Conservation (phyloP, 2,329 filamentous ascomycete species). For the Volutella citrinella region DNA sequence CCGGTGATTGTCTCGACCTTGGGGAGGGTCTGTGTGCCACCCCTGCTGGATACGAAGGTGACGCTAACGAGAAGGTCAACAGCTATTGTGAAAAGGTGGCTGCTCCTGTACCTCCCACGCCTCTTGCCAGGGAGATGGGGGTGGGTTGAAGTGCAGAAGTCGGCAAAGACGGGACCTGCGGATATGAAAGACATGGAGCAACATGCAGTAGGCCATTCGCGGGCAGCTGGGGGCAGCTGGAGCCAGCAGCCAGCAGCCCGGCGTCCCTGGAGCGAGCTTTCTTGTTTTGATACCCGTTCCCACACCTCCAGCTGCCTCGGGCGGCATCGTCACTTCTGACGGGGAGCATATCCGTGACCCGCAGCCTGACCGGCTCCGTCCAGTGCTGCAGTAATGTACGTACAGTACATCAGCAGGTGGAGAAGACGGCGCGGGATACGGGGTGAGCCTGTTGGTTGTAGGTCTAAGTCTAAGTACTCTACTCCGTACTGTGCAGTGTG, state of each 20-base stretch:
- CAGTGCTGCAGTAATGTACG: no score
- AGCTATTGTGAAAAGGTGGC: conserved; percentile 19
- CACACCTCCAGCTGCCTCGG: background rate
- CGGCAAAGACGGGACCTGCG: conserved; percentile 29
- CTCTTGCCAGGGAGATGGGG: background rate
- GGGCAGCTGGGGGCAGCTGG: background rate
- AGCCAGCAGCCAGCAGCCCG: no score
- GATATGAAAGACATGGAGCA: conserved; percentile 1
- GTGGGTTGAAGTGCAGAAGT: conserved; percentile 29
- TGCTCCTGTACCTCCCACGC: conserved; percentile 1
- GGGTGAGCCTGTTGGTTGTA: no score
- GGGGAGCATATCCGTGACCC: background rate
- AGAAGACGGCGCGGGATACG: no score
- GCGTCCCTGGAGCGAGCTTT: conserved; percentile 7
- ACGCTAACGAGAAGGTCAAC: conserved; percentile 24
- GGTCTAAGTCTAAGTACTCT: no score
- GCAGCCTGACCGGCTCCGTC: no score
- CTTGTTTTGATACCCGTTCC: conserved; percentile 10
- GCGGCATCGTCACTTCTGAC: background rate
- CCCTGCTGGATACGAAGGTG: conserved; percentile 21
- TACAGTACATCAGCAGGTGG: no score
- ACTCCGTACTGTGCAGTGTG: no score
- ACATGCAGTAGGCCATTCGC: background rate
- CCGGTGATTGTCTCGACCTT: conserved; percentile 32
- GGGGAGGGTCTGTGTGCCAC: conserved; percentile 33